phyloP scores from a whole-genome alignment of 441 rosid species.

The Syzygium malaccense region DNA sequence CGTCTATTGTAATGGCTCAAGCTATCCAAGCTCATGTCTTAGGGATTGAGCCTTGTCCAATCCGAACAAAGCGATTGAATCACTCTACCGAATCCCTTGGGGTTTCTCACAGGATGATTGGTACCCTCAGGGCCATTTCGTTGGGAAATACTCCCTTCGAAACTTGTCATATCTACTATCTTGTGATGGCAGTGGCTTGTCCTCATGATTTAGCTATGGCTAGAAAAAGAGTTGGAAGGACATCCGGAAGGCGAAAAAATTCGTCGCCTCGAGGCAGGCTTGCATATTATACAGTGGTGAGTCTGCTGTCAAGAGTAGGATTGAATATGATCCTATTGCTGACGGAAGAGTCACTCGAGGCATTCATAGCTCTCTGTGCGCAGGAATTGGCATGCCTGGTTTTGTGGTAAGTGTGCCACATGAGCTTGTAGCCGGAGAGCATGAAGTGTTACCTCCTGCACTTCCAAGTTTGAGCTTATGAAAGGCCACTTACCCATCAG shows the following conservation, averaged over 20 bases:
- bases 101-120: not conserved
- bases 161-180: not conserved
- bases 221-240: not conserved
- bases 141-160: not conserved
- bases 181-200: not conserved
- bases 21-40: not conserved
- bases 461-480: not conserved
- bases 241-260: not conserved
- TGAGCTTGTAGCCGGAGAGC: not conserved
- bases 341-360: not conserved
- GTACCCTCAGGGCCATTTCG: not conserved
- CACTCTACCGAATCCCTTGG: not conserved
- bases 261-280: accelerated
- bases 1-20: not conserved
- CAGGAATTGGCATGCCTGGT: not conserved
- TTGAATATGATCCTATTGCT: not conserved
- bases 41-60: too few relatives aligned
- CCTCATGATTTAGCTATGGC: not conserved
- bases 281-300: not conserved
- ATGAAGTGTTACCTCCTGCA: not conserved
- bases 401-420: not conserved
- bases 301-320: not conserved
- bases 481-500: not conserved
- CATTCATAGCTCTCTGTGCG: not conserved
- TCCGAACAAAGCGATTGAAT: not conserved